Evolutionary conservation across 129 eudicot genomes (phyloP), one percentile per base, ranked within the genome.

Genomic region (Deinandra increscens): DNA sequence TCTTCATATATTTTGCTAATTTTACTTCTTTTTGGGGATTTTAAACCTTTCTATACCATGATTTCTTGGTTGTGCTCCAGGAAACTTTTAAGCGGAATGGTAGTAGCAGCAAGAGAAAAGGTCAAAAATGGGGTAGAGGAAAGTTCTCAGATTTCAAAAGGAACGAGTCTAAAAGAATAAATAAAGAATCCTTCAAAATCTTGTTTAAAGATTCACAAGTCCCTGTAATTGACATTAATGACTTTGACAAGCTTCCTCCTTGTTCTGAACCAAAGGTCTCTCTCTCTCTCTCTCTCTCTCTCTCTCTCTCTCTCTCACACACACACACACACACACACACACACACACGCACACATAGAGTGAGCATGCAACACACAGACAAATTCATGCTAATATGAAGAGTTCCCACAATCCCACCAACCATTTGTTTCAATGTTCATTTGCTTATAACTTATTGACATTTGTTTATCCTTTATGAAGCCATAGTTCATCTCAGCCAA

Each of bases 221-320:
- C 20, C 84, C 75, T 31, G 38, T 41, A 6, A 61, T 77, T 66
- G 74, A 59, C 48, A 67, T 74, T 2, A 64, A 79, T 29, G 94
- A 94, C 70, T 94, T 89, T 80, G 87, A 87, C 64, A 90, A 83
- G 79, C 96, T 94, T 77, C 94, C 81, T 51, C 81, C 87, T 41
- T 88, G 92, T 67, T 60, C 79, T 49, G 56, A 71, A 79, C 63
- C 69, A 38, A 70, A 85, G 97, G 99, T 51, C 68, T 37, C 71
- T 51, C 51, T 63, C 38, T 33, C 51, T 56, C 64, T 1, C 49
- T 3, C 75, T n/a, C n/a, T n/a, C n/a, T n/a, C n/a, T n/a, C n/a
- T n/a, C n/a, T n/a, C n/a, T n/a, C n/a, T n/a, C n/a, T n/a, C n/a
- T n/a, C n/a, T n/a, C n/a, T n/a, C n/a, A 1, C 62, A 2, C 49